Evolutionary conservation across 2,329 filamentous ascomycete genomes (phyloP), one percentile per base, ranked within the genome.

Genomic region (Verticillium zaregamsianum): DNA sequence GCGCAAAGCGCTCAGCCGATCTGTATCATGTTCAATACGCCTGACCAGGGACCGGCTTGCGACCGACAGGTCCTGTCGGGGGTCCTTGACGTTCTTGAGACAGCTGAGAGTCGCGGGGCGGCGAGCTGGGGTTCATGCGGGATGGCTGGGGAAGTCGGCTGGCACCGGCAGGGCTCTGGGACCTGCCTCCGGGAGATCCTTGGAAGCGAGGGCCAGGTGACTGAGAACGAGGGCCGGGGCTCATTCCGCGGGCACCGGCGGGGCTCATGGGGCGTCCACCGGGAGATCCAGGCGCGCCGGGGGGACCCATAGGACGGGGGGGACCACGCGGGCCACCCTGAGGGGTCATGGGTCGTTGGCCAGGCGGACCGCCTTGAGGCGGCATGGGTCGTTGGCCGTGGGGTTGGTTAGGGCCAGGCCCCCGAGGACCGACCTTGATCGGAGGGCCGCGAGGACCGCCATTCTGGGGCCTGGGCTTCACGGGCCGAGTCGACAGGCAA

Each of bases 401-500:
- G 32, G 71, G 69, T 39, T 69, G 69, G 54, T 71, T 73, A 31
- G 74, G 73, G 17, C 74, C 72, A 7, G 69, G 70, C 55, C 71
- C 69, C 31, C 70, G 69, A 32, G 63, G 65, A 14, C 73, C 73
- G 37, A 71, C 40, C 7, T 49, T 49, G 68, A 23, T 23, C 12
- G 54, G 54, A 15, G 54, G 54, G 14, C 54, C 25, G 3, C 54
- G 54, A 7, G 54, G 54, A 5, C 54, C 54, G 35, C 79, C 78
- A 60, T 76, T 79, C 23, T 79, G 80, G 49, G 85, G 80, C 55
- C 93, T 90, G 56, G 93, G 92, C 81, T 96, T 97, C 65, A 98
- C 90, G 20, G 94, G 92, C 58, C 93, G 89, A 62, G 92, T 91
- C 15, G 95, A 98, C 58, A 99, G 83, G 78, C 95, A 99, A 40